Evolutionary conservation across 768 basidiomycete species (phyloP).

Genomic region (Suillus alpinus): DNA sequence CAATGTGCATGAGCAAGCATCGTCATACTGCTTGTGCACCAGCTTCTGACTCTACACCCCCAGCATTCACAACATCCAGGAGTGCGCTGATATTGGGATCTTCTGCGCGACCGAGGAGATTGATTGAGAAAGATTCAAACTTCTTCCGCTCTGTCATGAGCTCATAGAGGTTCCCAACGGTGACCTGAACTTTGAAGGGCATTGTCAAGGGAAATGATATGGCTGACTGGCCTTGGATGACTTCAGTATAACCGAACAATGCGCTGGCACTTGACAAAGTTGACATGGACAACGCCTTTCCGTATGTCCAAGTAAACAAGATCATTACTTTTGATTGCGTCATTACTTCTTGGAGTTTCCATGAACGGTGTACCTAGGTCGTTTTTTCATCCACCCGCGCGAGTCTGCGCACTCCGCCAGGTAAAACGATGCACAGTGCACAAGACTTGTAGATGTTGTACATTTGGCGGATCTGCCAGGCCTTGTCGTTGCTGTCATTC

Average conservation of each 20-base stretch:
- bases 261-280: neutral
- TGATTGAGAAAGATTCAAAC: neutral
- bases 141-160: neutral
- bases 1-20: slow-evolving; percentile 3
- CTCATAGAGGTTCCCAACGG: neutral
- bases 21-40: slow-evolving; percentile 4
- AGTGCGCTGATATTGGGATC: neutral
- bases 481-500: slow-evolving; percentile 13
- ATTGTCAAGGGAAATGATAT: neutral
- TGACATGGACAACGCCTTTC: neutral
- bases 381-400: too few species aligned
- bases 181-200: neutral
- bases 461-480: slow-evolving; percentile 20
- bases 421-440: too few species aligned
- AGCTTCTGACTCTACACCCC: neutral
- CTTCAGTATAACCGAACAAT: neutral
- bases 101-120: neutral
- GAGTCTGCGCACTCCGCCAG: too few species aligned
- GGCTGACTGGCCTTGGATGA: neutral
- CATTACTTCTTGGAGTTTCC: slow-evolving; percentile 12
- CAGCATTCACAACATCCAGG: neutral
- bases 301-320: neutral
- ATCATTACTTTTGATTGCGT: neutral
- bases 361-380: too few species aligned
- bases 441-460: too few species aligned